These are phyloP conservation scores for Celoporthe dispersa DNA, from an alignment of 2,329 filamentous ascomycete species.

Conservation along the genomic window DNA sequence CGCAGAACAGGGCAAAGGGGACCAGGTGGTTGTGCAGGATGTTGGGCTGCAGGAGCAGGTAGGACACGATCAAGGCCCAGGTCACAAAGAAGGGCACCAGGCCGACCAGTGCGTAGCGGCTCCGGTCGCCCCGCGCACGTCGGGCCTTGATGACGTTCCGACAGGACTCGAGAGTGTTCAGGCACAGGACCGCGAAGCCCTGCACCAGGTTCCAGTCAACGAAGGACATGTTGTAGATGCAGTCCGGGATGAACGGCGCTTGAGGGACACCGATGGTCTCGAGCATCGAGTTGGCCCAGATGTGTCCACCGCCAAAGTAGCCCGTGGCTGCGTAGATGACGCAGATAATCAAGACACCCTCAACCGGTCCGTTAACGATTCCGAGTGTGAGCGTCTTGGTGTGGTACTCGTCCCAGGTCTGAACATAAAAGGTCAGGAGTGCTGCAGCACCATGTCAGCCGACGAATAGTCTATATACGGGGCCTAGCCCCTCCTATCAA, in stretches of 20 bases:
- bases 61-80: slow-evolving; percentile 77
- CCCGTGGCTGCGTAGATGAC: slow-evolving; percentile 83
- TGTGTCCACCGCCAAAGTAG: slow-evolving; percentile 82
- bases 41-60: slow-evolving; percentile 81
- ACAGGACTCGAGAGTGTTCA: slow-evolving; percentile 82
- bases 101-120: slow-evolving; percentile 77
- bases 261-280: slow-evolving; percentile 70
- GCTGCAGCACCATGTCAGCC: slow-evolving; percentile 49
- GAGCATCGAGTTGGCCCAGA: slow-evolving; percentile 89
- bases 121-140: slow-evolving; percentile 71
- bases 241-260: slow-evolving; percentile 66
- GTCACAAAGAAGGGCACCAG: slow-evolving; percentile 79
- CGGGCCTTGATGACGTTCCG: slow-evolving; percentile 84
- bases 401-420: slow-evolving; percentile 99
- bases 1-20: slow-evolving; percentile 87
- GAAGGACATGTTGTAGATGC: slow-evolving; percentile 79
- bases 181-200: slow-evolving; percentile 77
- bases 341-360: slow-evolving; percentile 86
- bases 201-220: slow-evolving; percentile 93
- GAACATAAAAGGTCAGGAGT: slow-evolving; percentile 94
- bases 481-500: background rate
- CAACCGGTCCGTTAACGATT: slow-evolving; percentile 90
- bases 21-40: slow-evolving; percentile 85
- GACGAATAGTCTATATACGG: background rate
- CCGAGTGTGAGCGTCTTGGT: slow-evolving; percentile 94